A percentile compares a stretch with the other conserved stretches of the same genome.
These are phyloP conservation scores for Chrysanthemum seticuspe DNA, from an alignment of 129 eudicot genomes.

Conservation along the genomic window DNA sequence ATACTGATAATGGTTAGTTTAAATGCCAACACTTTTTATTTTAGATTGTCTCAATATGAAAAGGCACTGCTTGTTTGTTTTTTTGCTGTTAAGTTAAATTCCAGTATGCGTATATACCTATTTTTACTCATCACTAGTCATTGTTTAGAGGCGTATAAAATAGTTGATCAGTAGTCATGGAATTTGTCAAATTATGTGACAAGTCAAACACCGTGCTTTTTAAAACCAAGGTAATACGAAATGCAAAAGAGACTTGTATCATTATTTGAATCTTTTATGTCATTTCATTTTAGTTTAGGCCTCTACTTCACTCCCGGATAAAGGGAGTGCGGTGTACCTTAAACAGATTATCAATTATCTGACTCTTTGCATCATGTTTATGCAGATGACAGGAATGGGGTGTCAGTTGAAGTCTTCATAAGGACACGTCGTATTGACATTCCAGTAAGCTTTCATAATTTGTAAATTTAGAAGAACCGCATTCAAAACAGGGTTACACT, in stretches of 20 bases:
- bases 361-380: neutral
- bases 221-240: neutral
- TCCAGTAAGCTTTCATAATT: conserved; percentile 16
- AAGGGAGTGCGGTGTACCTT: neutral
- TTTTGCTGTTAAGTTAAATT: neutral
- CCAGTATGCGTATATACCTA: neutral
- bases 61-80: no score
- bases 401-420: neutral
- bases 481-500: neutral
- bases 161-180: neutral
- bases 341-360: neutral
- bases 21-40: neutral
- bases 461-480: conserved; percentile 9
- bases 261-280: neutral
- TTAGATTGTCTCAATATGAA: neutral
- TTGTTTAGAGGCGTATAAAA: neutral
- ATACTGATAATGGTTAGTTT: conserved; percentile 19
- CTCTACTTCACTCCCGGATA: neutral
- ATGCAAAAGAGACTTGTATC: neutral
- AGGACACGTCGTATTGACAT: conserved; percentile 21
- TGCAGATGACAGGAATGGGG: conserved; percentile 31
- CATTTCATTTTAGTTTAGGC: no score
- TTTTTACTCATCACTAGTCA: neutral
- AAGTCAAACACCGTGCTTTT: neutral
- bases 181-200: neutral